Evolutionary conservation across 1,284 basidiomycete species (phyloP).

Genomic region (Xerocomus nothofagi): DNA sequence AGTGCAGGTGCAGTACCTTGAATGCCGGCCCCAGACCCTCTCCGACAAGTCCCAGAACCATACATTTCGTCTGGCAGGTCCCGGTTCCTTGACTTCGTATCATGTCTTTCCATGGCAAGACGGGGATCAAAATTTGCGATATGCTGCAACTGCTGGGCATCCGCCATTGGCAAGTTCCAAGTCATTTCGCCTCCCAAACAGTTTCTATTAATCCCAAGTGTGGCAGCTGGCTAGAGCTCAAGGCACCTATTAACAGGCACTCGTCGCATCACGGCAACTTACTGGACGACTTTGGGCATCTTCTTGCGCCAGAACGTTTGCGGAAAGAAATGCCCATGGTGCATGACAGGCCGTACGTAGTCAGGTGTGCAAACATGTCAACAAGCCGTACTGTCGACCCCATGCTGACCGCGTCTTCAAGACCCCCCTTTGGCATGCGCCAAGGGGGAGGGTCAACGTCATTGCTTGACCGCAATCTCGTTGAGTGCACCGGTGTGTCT

Average conservation of each 20-base stretch:
- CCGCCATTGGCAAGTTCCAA: slow-evolving; percentile 9
- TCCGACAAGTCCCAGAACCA: background rate
- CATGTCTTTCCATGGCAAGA: slow-evolving; percentile 1
- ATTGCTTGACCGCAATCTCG: background rate
- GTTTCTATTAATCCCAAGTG: slow-evolving; percentile 13
- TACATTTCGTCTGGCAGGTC: background rate
- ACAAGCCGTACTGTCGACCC: background rate
- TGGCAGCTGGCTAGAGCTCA: slow-evolving; percentile 13
- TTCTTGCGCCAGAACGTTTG: slow-evolving; percentile 21
- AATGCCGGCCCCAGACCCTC: slow-evolving; percentile 17
- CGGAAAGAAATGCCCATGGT: slow-evolving; percentile 18
- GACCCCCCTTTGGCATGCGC: background rate
- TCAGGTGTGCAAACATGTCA: slow-evolving; percentile 15
- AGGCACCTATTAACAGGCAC: slow-evolving; percentile 25
- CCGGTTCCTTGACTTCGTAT: slow-evolving; percentile 18
- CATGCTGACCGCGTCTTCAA: background rate
- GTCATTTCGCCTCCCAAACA: slow-evolving; percentile 28
- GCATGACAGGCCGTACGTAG: slow-evolving; percentile 11
- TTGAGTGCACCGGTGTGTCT: background rate
- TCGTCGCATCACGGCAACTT: slow-evolving; percentile 16
- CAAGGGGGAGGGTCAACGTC: background rate
- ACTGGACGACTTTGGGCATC: slow-evolving; percentile 9
- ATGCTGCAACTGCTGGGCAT: background rate
- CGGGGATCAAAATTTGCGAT: slow-evolving; percentile 27
- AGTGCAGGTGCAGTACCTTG: slow-evolving; percentile 22